These are phyloP conservation scores for Oryza coarctata DNA, from an alignment of 176 grass and related monocot genomes.

Conservation along the genomic window DNA sequence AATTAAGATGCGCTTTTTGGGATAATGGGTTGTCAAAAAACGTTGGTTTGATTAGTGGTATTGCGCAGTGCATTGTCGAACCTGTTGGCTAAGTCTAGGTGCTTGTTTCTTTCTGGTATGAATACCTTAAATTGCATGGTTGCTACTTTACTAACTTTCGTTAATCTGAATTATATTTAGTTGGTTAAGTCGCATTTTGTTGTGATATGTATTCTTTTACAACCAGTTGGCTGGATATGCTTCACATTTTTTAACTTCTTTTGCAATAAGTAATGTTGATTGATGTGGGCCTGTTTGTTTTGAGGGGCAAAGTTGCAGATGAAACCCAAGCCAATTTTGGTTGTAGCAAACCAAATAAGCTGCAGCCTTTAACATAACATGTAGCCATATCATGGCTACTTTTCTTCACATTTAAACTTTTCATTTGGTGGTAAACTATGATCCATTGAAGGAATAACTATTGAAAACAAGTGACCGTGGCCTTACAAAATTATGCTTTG, in stretches of 20 bases:
- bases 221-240: conserved; percentile 24
- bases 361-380: not conserved
- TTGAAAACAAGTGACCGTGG: too few relatives aligned
- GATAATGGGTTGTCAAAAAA: conserved; percentile 8
- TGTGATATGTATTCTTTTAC: conserved; percentile 28
- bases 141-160: conserved; percentile 15
- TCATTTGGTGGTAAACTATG: too few relatives aligned
- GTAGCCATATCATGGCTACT: too few relatives aligned
- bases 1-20: not conserved
- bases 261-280: conserved; percentile 1
- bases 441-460: too few relatives aligned
- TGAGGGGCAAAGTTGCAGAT: not conserved
- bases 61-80: not conserved
- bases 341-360: not conserved
- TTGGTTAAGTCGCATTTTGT: conserved; percentile 21
- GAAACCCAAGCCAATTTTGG: not conserved
- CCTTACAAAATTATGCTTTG: too few relatives aligned
- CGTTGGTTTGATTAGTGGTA: not conserved
- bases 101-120: conserved; percentile 27
- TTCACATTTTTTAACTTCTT: conserved; percentile 11
- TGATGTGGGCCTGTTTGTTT: not conserved
- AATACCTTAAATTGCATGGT: conserved; percentile 16
- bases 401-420: too few relatives aligned
- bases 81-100: conserved; percentile 4
- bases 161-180: conserved; percentile 17